Evolutionary conservation across 2,329 filamentous ascomycete genomes (phyloP).

Genomic region (Colletotrichum siamense): DNA sequence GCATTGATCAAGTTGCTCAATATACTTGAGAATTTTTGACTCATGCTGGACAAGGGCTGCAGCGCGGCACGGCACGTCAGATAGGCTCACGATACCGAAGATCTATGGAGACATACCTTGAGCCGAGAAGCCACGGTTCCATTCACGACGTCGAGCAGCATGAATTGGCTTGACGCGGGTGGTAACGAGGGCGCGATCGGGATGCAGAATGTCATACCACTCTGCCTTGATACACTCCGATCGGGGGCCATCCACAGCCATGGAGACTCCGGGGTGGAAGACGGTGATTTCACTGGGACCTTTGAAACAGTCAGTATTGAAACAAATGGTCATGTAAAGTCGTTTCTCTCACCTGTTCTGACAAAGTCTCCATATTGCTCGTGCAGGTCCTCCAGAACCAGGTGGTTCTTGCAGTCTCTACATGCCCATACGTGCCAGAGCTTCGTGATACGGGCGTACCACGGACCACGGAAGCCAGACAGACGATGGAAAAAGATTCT

Average conservation of each 20-base stretch:
- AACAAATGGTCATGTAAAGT: not conserved
- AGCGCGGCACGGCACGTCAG: not conserved
- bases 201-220: slow-evolving; percentile 31
- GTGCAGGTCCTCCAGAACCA: slow-evolving; percentile 25
- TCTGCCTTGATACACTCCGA: slow-evolving; percentile 30
- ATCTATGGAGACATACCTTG: slow-evolving; percentile 20
- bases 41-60: slow-evolving; percentile 24
- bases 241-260: slow-evolving; percentile 27
- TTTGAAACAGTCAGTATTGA: not conserved
- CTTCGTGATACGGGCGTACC: slow-evolving; percentile 38
- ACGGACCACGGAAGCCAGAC: slow-evolving; percentile 40
- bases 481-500: slow-evolving; percentile 44
- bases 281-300: slow-evolving; percentile 29
- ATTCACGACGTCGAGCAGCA: slow-evolving; percentile 25
- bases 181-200: slow-evolving; percentile 23
- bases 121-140: slow-evolving; percentile 26
- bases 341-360: slow-evolving; percentile 25
- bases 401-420: slow-evolving; percentile 28
- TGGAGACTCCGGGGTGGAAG: slow-evolving; percentile 29
- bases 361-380: slow-evolving; percentile 30
- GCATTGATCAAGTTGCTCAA: slow-evolving; percentile 22
- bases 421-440: slow-evolving; percentile 36
- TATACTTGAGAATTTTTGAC: slow-evolving; percentile 21
- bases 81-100: not conserved
- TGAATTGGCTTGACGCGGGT: slow-evolving; percentile 27